Evolutionary conservation across 1,284 basidiomycete species (phyloP).

Genomic region (Mycosarcoma mackinlayi): DNA sequence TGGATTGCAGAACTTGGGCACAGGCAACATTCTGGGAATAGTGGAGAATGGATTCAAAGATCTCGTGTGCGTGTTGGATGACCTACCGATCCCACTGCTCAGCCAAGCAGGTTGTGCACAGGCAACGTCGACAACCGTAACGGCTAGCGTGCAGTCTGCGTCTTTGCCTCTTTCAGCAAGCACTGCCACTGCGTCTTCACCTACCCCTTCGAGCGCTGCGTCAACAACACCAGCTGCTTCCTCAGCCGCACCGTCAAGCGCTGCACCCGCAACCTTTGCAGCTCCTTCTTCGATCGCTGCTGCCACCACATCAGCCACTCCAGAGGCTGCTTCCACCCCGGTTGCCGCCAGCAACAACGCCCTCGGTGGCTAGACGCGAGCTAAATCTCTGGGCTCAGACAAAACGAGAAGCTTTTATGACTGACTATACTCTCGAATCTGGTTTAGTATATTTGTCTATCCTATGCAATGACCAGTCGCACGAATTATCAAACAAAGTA

Average conservation of each 20-base stretch:
- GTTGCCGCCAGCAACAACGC: not conserved
- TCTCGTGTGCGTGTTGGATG: conserved; percentile 3
- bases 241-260: not conserved
- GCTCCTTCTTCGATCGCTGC: not conserved
- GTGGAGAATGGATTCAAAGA: conserved; percentile 5
- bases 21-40: conserved; percentile 1
- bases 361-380: not conserved
- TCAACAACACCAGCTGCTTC: not conserved
- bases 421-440: too few relatives aligned
- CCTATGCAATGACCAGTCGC: too few relatives aligned
- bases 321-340: not conserved
- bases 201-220: too few relatives aligned
- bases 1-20: conserved; percentile 2
- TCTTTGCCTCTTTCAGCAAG: conserved; percentile 2
- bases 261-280: not conserved
- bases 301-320: not conserved
- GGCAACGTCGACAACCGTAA: not conserved
- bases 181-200: not conserved
- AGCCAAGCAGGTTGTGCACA: conserved; percentile 8
- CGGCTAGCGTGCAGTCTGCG: not conserved
- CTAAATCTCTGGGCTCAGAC: too few relatives aligned
- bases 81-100: conserved; percentile 3
- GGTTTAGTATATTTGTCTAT: too few relatives aligned
- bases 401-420: too few relatives aligned
- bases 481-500: too few relatives aligned